Percentiles rank a stretch among this genome's conserved stretches.
Conservation (phyloP, 1,284 basidiomycete species). For the Sporisorium sorghi region DNA sequence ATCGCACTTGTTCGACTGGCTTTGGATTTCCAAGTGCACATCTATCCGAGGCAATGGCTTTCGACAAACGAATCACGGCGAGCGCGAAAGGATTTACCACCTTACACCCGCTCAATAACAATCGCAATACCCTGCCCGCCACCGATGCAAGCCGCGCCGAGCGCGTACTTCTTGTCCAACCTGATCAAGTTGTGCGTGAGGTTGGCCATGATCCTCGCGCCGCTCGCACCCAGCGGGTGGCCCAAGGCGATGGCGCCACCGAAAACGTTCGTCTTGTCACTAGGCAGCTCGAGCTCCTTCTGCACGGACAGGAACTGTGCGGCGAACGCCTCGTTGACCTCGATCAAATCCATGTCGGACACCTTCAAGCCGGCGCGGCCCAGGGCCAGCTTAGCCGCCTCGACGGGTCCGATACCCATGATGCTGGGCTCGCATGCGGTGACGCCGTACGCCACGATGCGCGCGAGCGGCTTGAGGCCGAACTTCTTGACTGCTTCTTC, state of each 20-base stretch:
- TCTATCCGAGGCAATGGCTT: neutral
- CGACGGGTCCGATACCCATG: conserved; percentile 75
- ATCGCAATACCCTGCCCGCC: conserved; percentile 71
- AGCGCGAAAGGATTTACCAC: too few species aligned
- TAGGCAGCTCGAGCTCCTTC: conserved; percentile 81
- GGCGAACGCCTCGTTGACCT: conserved; percentile 85
- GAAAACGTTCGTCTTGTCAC: conserved; percentile 74
- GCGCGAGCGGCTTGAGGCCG: conserved; percentile 85
- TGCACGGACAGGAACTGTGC: conserved; percentile 92
- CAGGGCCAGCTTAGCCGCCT: conserved; percentile 70
- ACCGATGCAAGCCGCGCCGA: conserved; percentile 74
- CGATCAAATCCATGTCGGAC: conserved; percentile 73
- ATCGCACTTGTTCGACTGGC: neutral
- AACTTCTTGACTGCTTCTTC: conserved; percentile 89
- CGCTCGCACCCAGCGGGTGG: conserved; percentile 73
- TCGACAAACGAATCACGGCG: too few species aligned
- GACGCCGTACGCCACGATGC: conserved; percentile 78
- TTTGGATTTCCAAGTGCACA: neutral
- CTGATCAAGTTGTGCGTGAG: conserved; percentile 73
- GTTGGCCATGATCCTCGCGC: conserved; percentile 73
- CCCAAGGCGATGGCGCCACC: conserved; percentile 73
- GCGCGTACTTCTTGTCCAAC: conserved; percentile 73
- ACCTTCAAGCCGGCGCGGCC: conserved; percentile 69
- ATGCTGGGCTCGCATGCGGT: conserved; percentile 74
- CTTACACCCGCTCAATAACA: conserved; percentile 68